Base-by-base conservation (phyloP, 2,329 filamentous ascomycete genomes). In the Hymenoscyphus salicellus region DNA sequence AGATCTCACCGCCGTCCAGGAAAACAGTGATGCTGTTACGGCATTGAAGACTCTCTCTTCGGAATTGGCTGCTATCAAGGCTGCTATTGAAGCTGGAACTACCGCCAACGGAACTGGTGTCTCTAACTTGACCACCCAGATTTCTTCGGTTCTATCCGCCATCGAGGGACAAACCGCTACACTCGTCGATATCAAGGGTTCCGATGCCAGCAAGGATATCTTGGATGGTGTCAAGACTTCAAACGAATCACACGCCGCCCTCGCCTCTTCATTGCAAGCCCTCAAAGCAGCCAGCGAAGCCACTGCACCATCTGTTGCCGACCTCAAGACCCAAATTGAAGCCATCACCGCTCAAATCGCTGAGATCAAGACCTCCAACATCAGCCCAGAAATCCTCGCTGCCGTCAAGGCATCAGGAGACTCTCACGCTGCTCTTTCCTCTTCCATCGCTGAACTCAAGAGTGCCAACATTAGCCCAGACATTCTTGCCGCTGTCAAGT, bases 161-260 rank as follows among this genome's bases (percentile, higher is more conserved):
- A 67, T 74, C 26, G 69, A 71, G 41, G 59, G 66, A 33, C 70
- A 72, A 55, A 66, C 66, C 17, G 60, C 62, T 43, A 70, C 68
- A 0, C 60, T 75, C 33, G 62, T 66, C 6, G 70, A 71, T 17
- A 74, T 74, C 63, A 74, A 74, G 66, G 63, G 62, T 55, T 67
- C 71, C 16, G 68, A 72, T 66, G 62, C 62, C 20, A 68, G 65
- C 41, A 60, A 66, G 41, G 65, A 70, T 1, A 66, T 72, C 46
- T 57, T 72, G 16, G 62, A 65, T 55, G 64, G 63, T n/a, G 57
- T 71, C 20, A 65, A 69, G 41, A 58, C 59, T 33, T 60, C 64
- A 5, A 69, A 69, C 49, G 67, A 67, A 14, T 66, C 66, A 4
- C 68, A 69, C 33, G 62, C 63, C 43, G 30, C 63, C 32, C 69